These are phyloP conservation scores for Gentiana dahurica DNA, from an alignment of 257 asterid genomes.

Conservation along the genomic window DNA sequence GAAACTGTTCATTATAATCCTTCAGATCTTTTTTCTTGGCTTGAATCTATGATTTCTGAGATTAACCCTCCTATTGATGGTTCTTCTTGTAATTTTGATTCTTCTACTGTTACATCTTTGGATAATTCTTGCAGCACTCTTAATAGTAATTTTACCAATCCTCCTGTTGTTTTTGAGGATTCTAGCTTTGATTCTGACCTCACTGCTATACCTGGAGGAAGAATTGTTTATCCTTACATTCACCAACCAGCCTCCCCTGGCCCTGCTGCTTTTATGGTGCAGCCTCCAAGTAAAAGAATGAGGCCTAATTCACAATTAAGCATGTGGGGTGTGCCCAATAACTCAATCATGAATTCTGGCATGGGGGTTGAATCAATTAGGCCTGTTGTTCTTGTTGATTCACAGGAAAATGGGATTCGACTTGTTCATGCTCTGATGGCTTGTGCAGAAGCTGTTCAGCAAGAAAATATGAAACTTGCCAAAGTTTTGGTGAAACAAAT, in stretches of 20 bases:
- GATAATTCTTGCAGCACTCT: constrained; percentile 7
- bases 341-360: constrained; percentile 5
- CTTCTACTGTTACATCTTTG: constrained; percentile 15
- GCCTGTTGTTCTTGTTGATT: constrained; percentile 57
- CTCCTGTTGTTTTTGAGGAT: constrained; percentile 16
- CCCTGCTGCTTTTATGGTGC: not conserved
- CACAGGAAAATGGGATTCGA: constrained; percentile 77
- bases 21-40: constrained; percentile 76
- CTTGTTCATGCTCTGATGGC: constrained; percentile 83
- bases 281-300: constrained; percentile 39
- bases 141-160: not conserved
- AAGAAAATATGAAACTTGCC: constrained; percentile 50
- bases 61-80: constrained; percentile 27
- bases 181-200: constrained; percentile 73
- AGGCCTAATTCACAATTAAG: constrained; percentile 15
- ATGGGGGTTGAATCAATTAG: constrained; percentile 27
- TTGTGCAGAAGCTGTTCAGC: constrained; percentile 80
- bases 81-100: constrained; percentile 13
- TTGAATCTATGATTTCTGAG: constrained; percentile 67
- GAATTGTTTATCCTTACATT: constrained; percentile 39
- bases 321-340: constrained; percentile 10
- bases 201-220: constrained; percentile 69
- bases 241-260: constrained; percentile 11
- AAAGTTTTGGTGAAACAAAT: constrained; percentile 64
- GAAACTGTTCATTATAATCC: constrained; percentile 78